Base-by-base conservation (phyloP, 495 filamentous ascomycete species). In the Talaromyces thailandensis region DNA sequence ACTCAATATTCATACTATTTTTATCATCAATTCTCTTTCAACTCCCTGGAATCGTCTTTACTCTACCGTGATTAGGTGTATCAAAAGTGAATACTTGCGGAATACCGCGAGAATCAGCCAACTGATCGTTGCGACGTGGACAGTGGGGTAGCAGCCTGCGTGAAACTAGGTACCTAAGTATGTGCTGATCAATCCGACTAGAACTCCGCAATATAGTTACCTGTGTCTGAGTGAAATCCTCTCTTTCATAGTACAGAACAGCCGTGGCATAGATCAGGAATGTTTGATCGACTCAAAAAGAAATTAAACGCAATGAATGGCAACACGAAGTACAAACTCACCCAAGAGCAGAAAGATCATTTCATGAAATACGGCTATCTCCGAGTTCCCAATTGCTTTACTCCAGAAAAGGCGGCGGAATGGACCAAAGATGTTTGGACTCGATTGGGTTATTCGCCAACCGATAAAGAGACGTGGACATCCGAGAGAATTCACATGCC, bases 291-390 rank as follows among this genome's bases (percentile, higher is more conserved):
- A 9, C 14, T 55, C 51, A 55, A 55, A 26, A 26, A 25, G 51
- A 55, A 11, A 28, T 16, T 55, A 12, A 26, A 55, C 26, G 51
- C 26, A 25, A 55, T 55, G 51, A 26, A 9, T 11, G 51, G 51
- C 11, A 28, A 55, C 12, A 55, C 23, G 24, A 55, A 55, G 9
- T 52, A 61, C 59, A 51, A 9, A 9, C 82, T 91, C 43, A 85
- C 83, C 0, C 71, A 82, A 37, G 82, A 79, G 26, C 76, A 91
- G 67, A 85, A 85, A 63, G 80, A 81, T 53, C 83, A 86, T 65
- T 91, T 90, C 72, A 75, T 91, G 37, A 68, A 76, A 23, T 77
- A 88, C 70, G 87, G 88, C 63, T 90, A 81, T 74, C 64, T 90
- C 28, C 86, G 85, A 66, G 63, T 87, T 6, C 70, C 75, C 1